Evolutionary conservation across 2,329 filamentous ascomycete genomes (phyloP).

Genomic region (Pseudopyricularia cyperi): DNA sequence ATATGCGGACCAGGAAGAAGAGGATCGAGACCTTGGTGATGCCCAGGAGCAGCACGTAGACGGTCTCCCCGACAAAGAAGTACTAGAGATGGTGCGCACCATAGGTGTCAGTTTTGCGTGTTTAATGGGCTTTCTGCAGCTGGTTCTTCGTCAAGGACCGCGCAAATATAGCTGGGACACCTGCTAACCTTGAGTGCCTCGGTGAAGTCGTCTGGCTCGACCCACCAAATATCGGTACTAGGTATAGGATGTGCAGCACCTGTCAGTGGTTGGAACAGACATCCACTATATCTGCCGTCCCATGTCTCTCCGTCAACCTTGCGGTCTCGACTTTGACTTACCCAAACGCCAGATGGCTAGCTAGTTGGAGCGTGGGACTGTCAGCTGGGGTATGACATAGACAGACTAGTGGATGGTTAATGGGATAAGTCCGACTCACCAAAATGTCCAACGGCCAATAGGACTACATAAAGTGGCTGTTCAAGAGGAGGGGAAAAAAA

Average conservation of each 20-base stretch:
- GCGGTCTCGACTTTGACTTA: background rate
- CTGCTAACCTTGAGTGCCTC: conserved; percentile 15
- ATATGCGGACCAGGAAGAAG: conserved; percentile 20
- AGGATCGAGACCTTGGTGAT: conserved; percentile 19
- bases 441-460: conserved; percentile 18
- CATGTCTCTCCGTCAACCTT: background rate
- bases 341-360: conserved; percentile 1
- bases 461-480: conserved; percentile 16
- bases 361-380: background rate
- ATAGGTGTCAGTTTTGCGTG: background rate
- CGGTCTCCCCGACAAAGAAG: conserved; percentile 19
- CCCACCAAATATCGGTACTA: conserved; percentile 24
- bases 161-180: background rate
- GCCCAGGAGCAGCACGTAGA: conserved; percentile 17
- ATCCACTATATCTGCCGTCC: too few species aligned
- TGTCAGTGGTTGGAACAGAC: too few species aligned
- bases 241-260: conserved; percentile 12
- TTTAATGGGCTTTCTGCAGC: background rate
- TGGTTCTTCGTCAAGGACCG: background rate
- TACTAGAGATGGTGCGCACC: conserved; percentile 8
- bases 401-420: background rate
- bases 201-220: conserved; percentile 14
- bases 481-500: too few species aligned
- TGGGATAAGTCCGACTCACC: conserved; percentile 10
- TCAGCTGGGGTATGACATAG: background rate